Conservation (phyloP, 1,284 basidiomycete species). For the Sanghuangporus sanghuang region DNA sequence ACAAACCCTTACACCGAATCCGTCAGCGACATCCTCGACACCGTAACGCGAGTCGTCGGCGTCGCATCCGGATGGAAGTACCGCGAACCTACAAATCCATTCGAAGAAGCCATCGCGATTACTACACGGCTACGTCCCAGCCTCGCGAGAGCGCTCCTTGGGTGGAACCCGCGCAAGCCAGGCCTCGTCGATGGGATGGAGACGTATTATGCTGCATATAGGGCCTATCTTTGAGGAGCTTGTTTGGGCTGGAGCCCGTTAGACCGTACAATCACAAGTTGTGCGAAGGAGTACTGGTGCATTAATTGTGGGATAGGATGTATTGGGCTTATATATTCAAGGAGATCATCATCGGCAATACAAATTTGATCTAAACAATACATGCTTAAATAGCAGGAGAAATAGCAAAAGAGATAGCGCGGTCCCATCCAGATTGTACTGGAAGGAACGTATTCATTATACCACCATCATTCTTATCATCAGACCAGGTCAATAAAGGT, state of each 20-base stretch:
- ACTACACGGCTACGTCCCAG: conserved; percentile 22
- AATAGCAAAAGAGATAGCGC: too few relatives aligned
- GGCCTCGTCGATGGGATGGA: conserved; percentile 23
- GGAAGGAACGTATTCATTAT: too few relatives aligned
- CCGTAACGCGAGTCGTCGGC: conserved; percentile 38
- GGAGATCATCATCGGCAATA: too few relatives aligned
- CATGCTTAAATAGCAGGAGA: too few relatives aligned
- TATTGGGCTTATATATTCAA: too few relatives aligned
- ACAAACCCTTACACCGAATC: conserved; percentile 41
- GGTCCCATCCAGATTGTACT: too few relatives aligned
- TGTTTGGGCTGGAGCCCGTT: too few relatives aligned
- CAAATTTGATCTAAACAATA: too few relatives aligned
- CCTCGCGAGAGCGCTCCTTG: conserved; percentile 23
- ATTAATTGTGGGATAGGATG: too few relatives aligned
- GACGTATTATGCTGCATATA: conserved; percentile 23
- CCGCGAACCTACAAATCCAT: conserved; percentile 26
- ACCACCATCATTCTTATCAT: too few relatives aligned
- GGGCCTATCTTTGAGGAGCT: conserved; percentile 14
- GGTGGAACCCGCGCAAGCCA: conserved; percentile 24
- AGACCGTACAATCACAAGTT: background rate
- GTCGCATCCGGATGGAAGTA: conserved; percentile 30
- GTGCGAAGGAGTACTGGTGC: background rate
- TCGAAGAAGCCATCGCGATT: conserved; percentile 21
- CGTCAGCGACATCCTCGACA: conserved; percentile 38
- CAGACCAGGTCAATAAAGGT: too few relatives aligned